Evolutionary conservation across 225 moss, liverwort and hornwort species (phyloP), one percentile per base, ranked within the genome.

Genomic region (Rhytidiadelphus loreus): DNA sequence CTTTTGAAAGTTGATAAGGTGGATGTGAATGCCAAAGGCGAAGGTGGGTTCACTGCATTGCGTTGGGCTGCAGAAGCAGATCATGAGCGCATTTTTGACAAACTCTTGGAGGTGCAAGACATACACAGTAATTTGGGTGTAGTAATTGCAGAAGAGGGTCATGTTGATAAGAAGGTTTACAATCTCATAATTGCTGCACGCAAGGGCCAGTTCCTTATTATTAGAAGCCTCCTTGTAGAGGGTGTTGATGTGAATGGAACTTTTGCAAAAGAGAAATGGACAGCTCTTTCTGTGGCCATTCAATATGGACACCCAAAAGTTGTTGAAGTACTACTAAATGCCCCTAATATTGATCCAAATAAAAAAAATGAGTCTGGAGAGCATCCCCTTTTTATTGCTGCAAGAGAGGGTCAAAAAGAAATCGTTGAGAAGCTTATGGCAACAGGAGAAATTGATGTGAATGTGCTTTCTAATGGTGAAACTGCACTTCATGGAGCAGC

Each of bases 341-440:
- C 1, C 8, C 6, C 19, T 13, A 28, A 53, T 39, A 53, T 66
- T n/a, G n/a, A 83, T 39, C n/a, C n/a, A 39, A 53, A 66, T n/a
- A 4, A 7, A 83, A 28, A 6, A 28, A 1, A 3, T 83, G 0
- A 0, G 1, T 1, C 0, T 5, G 18, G 1, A 0, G 1, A 2
- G 0, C 20, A 29, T 39, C 83, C 68, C 5, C 29, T 68, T 13
- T 10, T 1, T 55, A 1, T 29, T 39, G 83, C 83, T 20, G 28
- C 53, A 14, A 10, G 0, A 29, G 1, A 7, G 39, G 83, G 83
- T 39, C 29, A 55, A 0, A 20, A 20, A 55, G 7, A 1, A 8
- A 83, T 68, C 0, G 4, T 83, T 53, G 4, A 53, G 3, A 39
- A 13, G 39, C 53, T 83, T n/a, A 1, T 24, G 3, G 25, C 2